Conservation (phyloP, 345 rosid species). For the Noccaea bulbosa region DNA sequence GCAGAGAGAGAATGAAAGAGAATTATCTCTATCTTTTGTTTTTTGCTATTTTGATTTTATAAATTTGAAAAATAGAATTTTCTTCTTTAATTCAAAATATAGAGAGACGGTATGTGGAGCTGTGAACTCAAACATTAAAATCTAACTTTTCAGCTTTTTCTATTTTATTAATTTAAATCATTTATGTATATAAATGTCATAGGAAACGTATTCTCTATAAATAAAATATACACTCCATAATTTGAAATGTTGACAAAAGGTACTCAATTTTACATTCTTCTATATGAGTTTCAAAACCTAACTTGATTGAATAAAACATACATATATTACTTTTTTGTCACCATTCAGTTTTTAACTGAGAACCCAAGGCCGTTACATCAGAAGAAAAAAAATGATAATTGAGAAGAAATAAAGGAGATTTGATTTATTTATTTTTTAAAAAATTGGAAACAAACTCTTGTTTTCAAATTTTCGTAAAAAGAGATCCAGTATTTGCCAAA, state of each 20-base stretch:
- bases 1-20: constrained; percentile 17
- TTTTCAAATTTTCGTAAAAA: neutral
- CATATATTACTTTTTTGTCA: too few relatives aligned
- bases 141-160: constrained; percentile 36
- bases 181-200: too few relatives aligned
- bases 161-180: neutral
- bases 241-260: neutral
- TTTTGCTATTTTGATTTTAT: too few relatives aligned
- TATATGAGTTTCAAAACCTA: constrained; percentile 18
- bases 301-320: neutral
- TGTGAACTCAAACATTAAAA: constrained; percentile 38
- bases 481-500: neutral
- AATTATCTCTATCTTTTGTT: constrained; percentile 21
- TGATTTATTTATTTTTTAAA: too few relatives aligned
- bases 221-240: too few relatives aligned
- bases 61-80: neutral
- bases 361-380: too few relatives aligned
- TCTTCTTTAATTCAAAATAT: constrained; percentile 38
- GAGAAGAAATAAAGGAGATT: too few relatives aligned
- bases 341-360: too few relatives aligned
- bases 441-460: too few relatives aligned
- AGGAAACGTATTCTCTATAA: constrained; percentile 16
- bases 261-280: neutral
- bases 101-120: constrained; percentile 38
- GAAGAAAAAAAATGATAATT: too few relatives aligned